Evolutionary conservation across 129 eudicot species (phyloP).

Genomic region (Apium graveolens): DNA sequence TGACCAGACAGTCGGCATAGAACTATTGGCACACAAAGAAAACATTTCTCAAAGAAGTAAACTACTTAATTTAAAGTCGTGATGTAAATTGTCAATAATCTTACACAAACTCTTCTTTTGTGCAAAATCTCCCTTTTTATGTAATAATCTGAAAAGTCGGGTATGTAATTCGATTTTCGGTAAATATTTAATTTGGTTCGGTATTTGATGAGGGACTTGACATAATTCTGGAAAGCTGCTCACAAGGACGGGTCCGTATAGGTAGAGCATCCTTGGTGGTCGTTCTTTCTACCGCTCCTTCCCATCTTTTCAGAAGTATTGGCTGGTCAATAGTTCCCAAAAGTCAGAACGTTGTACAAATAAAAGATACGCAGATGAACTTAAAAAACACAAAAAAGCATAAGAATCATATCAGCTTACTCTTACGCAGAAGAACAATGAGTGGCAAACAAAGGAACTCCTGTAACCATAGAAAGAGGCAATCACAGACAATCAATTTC

Average conservation of each 20-base stretch:
- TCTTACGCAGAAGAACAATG: not conserved
- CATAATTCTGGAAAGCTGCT: not conserved
- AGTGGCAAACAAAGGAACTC: not conserved
- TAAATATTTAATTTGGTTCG: too few relatives aligned
- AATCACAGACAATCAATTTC: not conserved
- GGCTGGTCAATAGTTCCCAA: conserved; percentile 2
- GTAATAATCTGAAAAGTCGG: too few relatives aligned
- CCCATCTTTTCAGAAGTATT: not conserved
- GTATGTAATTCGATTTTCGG: too few relatives aligned
- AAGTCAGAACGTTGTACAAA: not conserved
- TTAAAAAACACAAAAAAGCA: not conserved
- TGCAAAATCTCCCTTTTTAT: too few relatives aligned
- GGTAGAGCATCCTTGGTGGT: not conserved
- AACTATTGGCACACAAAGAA: too few relatives aligned
- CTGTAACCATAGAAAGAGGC: not conserved
- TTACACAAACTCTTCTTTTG: too few relatives aligned
- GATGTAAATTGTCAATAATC: too few relatives aligned
- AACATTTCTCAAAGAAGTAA: too few relatives aligned
- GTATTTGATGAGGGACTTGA: too few relatives aligned
- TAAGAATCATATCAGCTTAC: not conserved
- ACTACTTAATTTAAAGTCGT: too few relatives aligned
- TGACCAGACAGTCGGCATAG: too few relatives aligned
- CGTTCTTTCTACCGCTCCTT: not conserved
- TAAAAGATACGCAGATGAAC: not conserved
- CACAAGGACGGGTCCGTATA: not conserved